Percentiles rank a stretch among this genome's conserved stretches.
These are phyloP conservation scores for Butyriboletus appendiculatus DNA, from an alignment of 1,284 basidiomycete genomes.

Conservation along the genomic window DNA sequence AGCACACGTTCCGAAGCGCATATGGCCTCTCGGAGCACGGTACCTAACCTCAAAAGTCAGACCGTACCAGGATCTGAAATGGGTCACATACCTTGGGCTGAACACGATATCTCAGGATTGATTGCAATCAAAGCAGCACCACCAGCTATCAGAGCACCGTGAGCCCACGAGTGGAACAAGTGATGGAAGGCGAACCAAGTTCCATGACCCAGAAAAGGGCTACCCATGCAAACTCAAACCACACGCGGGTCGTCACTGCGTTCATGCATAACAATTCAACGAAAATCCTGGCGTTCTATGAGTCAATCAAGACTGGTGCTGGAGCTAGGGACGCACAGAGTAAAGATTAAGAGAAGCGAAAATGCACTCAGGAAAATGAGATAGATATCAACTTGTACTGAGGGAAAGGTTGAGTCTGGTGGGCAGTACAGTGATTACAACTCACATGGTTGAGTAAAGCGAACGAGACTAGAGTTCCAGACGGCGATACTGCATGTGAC, in stretches of 20 bases:
- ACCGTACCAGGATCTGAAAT: not conserved
- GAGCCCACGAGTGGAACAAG: not conserved
- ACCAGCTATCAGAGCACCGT: constrained; percentile 40
- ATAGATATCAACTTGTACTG: constrained; percentile 58
- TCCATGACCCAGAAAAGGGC: constrained; percentile 57
- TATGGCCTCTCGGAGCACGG: not conserved
- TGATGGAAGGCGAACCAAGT: constrained; percentile 48
- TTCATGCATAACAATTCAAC: constrained; percentile 55
- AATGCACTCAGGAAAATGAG: constrained; percentile 63
- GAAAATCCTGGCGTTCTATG: constrained; percentile 49
- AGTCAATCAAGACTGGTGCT: not conserved
- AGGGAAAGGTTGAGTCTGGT: constrained; percentile 2
- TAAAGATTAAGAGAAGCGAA: constrained; percentile 57
- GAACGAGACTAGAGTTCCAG: constrained; percentile 63
- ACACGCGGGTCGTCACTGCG: constrained; percentile 59
- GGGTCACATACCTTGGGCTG: constrained; percentile 14
- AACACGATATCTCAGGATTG: constrained; percentile 30
- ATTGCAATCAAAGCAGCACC: constrained; percentile 47
- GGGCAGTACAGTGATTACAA: constrained; percentile 6
- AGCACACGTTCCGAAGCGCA: constrained; percentile 62
- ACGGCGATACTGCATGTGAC: constrained; percentile 65
- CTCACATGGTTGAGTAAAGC: constrained; percentile 39
- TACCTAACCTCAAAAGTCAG: constrained; percentile 17
- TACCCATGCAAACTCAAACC: constrained; percentile 71
- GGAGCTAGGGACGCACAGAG: constrained; percentile 47